Base-by-base conservation (phyloP, 1,139 yeast species). In the Yamadazyma epiphylla region DNA sequence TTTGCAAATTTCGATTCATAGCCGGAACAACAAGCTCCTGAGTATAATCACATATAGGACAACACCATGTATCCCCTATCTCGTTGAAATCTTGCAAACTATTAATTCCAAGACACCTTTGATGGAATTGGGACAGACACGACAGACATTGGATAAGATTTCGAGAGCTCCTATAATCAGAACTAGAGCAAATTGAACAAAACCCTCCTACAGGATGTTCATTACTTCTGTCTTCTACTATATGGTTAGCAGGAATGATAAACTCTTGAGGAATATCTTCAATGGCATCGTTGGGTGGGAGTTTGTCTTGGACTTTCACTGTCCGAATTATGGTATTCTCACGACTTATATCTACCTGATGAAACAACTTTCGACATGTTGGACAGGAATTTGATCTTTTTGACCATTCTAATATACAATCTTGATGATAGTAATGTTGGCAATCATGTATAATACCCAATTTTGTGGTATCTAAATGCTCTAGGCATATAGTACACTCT, bases 401-500 rank as follows among this genome's bases (percentile, higher is more conserved):
- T n/a, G 70, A 51, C 80, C 80, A 74, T 22, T 57, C 58, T 10
- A 51, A 35, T 15, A 74, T 55, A 39, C 80, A 74, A 13, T 51
- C 43, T 5, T 63, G 60, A 42, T 74, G 80, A 42, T 72, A 74
- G 30, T 45, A 45, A 41, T 69, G 74, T 20, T 44, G 45, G 43
- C 78, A 73, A 15, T 58, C 56, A 12, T 56, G 53, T 5, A 72
- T 49, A n/a, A 55, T 42, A 0, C 76, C 77, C 11, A 68, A 41
- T 12, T 22, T 28, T 4, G 46, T 16, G 5, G 19, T 13, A 9
- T 21, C 27, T n/a, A 71, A 50, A 2, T 45, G 38, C 28, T 73
- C 79, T 24, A 74, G 53, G 41, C 80, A 74, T 26, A 74, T 72
- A 17, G 74, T 59, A 42, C 80, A 74, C 32, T 66, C 72, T 32